Percentiles rank a stretch among this genome's conserved stretches.
phyloP scores from a whole-genome alignment of 495 filamentous ascomycete species.

The Hypoxylon trugodes region DNA sequence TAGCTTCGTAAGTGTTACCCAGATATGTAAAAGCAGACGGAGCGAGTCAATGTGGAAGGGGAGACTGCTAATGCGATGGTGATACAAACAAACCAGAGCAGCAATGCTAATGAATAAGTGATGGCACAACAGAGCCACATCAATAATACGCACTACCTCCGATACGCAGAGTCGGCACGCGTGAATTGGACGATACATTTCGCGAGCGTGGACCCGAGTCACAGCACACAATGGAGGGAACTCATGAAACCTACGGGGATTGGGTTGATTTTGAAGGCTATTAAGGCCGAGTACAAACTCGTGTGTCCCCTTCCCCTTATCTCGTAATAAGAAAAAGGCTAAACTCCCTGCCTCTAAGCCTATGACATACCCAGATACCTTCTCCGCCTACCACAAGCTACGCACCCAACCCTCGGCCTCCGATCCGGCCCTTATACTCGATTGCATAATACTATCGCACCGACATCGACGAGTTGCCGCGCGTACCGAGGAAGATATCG shows the following conservation, averaged over 20 bases:
- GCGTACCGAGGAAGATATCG: constrained; percentile 80
- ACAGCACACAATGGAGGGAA: constrained; percentile 73
- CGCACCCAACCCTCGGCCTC: constrained; percentile 45
- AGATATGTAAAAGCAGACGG: not conserved
- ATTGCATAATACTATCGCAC: constrained; percentile 79
- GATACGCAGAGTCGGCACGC: constrained; percentile 85
- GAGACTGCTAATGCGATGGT: not conserved
- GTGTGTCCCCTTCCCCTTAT: constrained; percentile 57
- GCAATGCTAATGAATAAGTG: constrained; percentile 6
- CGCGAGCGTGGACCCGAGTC: constrained; percentile 70
- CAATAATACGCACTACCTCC: constrained; percentile 85
- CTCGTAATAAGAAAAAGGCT: not conserved
- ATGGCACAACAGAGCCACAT: constrained; percentile 69
- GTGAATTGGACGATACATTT: constrained; percentile 86
- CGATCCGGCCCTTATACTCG: constrained; percentile 55
- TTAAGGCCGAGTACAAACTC: constrained; percentile 91
- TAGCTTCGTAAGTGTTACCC: constrained; percentile 52
- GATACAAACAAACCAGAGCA: not conserved
- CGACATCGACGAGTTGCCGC: constrained; percentile 80
- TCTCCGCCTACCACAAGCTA: constrained; percentile 90
- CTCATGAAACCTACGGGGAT: constrained; percentile 70
- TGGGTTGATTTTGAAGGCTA: constrained; percentile 82
- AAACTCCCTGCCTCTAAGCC: constrained; percentile 68
- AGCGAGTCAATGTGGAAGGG: constrained; percentile 31
- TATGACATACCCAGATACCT: constrained; percentile 85